Evolutionary conservation across 345 rosid species (phyloP).

Genomic region (Sisymbrium altissimum): DNA sequence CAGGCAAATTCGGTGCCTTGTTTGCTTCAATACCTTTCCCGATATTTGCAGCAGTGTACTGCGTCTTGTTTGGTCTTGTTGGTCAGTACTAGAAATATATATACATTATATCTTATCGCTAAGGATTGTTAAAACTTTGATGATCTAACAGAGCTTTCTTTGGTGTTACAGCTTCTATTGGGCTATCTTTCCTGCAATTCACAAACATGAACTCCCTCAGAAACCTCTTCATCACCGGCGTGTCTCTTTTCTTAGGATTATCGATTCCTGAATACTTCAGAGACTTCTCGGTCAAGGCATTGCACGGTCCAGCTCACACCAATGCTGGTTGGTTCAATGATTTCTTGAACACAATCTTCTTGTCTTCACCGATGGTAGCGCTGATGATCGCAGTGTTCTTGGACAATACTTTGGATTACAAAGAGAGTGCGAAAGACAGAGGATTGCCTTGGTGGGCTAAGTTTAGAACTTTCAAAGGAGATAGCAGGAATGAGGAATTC

Average conservation of each 20-base stretch:
- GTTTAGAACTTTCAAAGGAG: conserved; percentile 84
- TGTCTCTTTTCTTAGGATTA: conserved; percentile 83
- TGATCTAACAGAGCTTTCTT: not conserved
- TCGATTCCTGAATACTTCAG: conserved; percentile 89
- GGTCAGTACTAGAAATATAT: conserved; percentile 39
- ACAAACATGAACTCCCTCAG: conserved; percentile 99
- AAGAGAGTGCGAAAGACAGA: conserved; percentile 78
- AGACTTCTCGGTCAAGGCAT: conserved; percentile 71
- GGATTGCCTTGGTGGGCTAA: conserved; percentile 99
- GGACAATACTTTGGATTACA: conserved; percentile 89
- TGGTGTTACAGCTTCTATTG: conserved; percentile 71
- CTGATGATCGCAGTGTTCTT: conserved; percentile 71
- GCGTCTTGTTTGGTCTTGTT: conserved; percentile 89
- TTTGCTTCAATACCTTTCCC: conserved; percentile 96
- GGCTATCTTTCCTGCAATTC: conserved; percentile 92
- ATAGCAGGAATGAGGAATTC: conserved; percentile 85
- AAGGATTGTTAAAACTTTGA: not conserved
- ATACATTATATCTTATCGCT: not conserved
- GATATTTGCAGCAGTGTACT: conserved; percentile 88
- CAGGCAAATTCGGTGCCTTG: conserved; percentile 95
- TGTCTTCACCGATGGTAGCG: conserved; percentile 85
- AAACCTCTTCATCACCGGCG: conserved; percentile 81
- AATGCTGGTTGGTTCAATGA: conserved; percentile 96
- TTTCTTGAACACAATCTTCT: conserved; percentile 91
- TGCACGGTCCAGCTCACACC: conserved; percentile 91